Evolutionary conservation across 2,329 filamentous ascomycete genomes (phyloP), one percentile per base, ranked within the genome.

Genomic region (Colletotrichum chrysophilum): DNA sequence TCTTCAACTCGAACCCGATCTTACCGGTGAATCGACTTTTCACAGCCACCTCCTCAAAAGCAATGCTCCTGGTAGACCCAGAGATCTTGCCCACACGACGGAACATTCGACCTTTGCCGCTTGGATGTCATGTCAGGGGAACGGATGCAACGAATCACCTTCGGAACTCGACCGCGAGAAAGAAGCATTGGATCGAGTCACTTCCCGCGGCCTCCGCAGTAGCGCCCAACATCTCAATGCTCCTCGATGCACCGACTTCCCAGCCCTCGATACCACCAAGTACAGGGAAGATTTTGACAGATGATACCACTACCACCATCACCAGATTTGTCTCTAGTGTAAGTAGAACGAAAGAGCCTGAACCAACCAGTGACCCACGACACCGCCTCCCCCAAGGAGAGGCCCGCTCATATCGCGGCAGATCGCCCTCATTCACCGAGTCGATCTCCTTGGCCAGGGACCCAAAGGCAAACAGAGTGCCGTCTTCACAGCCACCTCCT

Each of bases 401-500:
- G 55, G 9, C 21, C 36, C 65, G 55, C 55, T 18, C 14, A 52
- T n/a, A 65, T 58, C 34, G 38, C 73, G 69, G 73, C 56, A 75
- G 73, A 73, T 75, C 73, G 70, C 38, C 70, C 34, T 64, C 48
- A 34, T 24, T 55, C 52, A 55, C 36, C 55, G 62, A 52, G 66
- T 61, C 28, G 64, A 74, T 76, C 58, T 21, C 58, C 62, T 36
- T 43, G 56, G 73, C 30, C 21, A 52, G 16, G 48, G 55, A 34
- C 30, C 55, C n/a, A 48, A 26, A 65, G 56, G 24, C 56, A 13
- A 68, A 68, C 26, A 36, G 52, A 52, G 38, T 24, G 36, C 34
- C 66, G 32, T 66, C 64, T 62, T 56, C 66, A 75, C 66, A 66
- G 66, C 74, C 74, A 76, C 66, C 66, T 75, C 52, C 74, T 76